Conservation (phyloP, 768 basidiomycete species). For the Tephrocybe sp. region DNA sequence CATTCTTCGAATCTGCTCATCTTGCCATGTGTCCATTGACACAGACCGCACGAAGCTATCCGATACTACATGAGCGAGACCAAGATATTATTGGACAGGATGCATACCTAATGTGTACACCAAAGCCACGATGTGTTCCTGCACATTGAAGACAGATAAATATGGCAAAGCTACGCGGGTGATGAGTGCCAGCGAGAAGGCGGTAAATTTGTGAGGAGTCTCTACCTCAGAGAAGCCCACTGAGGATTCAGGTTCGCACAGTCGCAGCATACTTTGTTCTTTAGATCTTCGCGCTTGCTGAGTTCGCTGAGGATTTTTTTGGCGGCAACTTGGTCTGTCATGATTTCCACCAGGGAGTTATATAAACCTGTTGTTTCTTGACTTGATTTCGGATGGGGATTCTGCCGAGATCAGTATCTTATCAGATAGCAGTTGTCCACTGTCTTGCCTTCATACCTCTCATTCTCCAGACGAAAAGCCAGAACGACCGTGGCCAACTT, state of each 20-base stretch:
- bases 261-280: conserved; percentile 79
- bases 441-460: too few relatives aligned
- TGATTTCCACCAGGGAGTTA: conserved; percentile 20
- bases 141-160: conserved; percentile 92
- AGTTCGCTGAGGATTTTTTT: conserved; percentile 75
- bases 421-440: conserved; percentile 6
- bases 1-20: conserved; percentile 87
- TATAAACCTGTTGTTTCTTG: not conserved
- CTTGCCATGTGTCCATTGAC: conserved; percentile 96
- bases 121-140: conserved; percentile 83
- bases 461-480: not conserved
- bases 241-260: conserved; percentile 91
- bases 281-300: conserved; percentile 64
- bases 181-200: conserved; percentile 13
- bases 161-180: conserved; percentile 66
- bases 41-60: conserved; percentile 85
- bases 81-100: conserved; percentile 11
- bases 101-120: conserved; percentile 83
- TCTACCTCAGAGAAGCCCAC: conserved; percentile 84
- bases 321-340: conserved; percentile 62
- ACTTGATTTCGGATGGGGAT: not conserved
- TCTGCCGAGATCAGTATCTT: too few relatives aligned
- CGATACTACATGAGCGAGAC: conserved; percentile 20
- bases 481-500: not conserved
- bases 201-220: conserved; percentile 3